Base-by-base conservation (phyloP, 2,329 filamentous ascomycete species). In the Epichloe typhina region DNA sequence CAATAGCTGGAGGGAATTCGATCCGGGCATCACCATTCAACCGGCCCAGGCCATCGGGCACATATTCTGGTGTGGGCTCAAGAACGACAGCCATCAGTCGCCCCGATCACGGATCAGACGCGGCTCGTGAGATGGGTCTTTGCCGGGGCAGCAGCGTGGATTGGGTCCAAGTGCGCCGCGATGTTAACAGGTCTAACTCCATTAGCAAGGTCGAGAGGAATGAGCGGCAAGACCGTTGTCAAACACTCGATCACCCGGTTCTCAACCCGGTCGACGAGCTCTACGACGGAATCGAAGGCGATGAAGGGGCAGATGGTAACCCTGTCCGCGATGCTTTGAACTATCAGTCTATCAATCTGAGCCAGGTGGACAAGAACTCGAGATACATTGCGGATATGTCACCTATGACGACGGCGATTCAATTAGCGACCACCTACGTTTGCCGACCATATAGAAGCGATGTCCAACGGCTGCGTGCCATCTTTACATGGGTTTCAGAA, bases 401-500 rank as follows among this genome's bases (percentile, higher is more conserved):
- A 1, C 82, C 87, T 0, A 85, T 84, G 69, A 88, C 86, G 0
- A 95, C 86, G 15, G 82, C 91, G 0, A 79, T 84, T 26, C 86
- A 84, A 33, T 73, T 98, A 15, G 89, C 93, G 0, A 93, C 93
- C 52, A 88, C 84, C 1, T 95, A 95, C 63, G 82, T 98, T 11
- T 98, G 94, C 62, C 81, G 93, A 31, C 94, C 93, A 0, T 95
- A 96, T 65, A 79, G 90, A 53, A 96, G 88, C 66, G 91, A 97
- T 59, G 88, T 96, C 0, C 93, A 98, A 65, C 80, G 90, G 37
- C 70, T 98, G 26, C 80, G 94, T 23, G 91, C 93, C 15, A 97
- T 98, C 55, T 98, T 97, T 62, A 96, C 87, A 1, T 98, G 91
- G 91, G 88, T 95, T 5, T 80, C 88, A n/a, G 93, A 98, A 64